A percentile compares a stretch with the other conserved stretches of the same genome.
Evolutionary conservation across 2,329 filamentous ascomycete species (phyloP).

Genomic region (Domatiomyces catenatus): DNA sequence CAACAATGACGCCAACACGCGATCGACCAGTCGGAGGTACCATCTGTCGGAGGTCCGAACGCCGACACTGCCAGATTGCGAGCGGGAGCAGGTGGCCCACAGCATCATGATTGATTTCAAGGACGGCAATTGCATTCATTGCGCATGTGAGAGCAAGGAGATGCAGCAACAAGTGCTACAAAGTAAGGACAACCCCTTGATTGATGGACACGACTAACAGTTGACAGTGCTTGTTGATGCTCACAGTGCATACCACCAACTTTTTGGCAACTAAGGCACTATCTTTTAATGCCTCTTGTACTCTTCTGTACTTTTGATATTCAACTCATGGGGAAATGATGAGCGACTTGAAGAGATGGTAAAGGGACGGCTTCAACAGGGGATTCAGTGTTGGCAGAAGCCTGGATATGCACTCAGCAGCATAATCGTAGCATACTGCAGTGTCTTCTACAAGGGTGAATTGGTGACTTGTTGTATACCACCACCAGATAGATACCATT

Average conservation of each 20-base stretch:
- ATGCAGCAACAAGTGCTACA: conserved; percentile 38
- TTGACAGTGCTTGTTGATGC: conserved; percentile 28
- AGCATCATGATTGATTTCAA: conserved; percentile 53
- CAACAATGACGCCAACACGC: conserved; percentile 43
- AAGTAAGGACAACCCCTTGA: conserved; percentile 25
- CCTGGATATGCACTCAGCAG: background rate
- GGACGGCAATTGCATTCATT: conserved; percentile 47
- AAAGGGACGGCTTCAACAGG: background rate
- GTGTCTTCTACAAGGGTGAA: background rate
- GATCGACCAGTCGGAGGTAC: conserved; percentile 58
- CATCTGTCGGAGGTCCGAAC: conserved; percentile 69
- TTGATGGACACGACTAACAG: conserved; percentile 4
- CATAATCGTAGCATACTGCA: background rate
- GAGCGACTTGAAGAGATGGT: background rate
- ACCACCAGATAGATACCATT: background rate
- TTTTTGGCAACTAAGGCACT: conserved; percentile 9
- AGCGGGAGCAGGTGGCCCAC: conserved; percentile 82
- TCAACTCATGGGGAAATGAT: background rate
- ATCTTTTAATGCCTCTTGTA: background rate
- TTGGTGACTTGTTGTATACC: background rate
- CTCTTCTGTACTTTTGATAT: background rate
- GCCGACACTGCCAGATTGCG: conserved; percentile 74
- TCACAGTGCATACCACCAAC: conserved; percentile 22
- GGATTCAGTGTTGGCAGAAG: background rate
- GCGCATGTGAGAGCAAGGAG: conserved; percentile 43